A percentile compares a stretch with the other conserved stretches of the same genome.
These are phyloP conservation scores for Talaromyces thailandensis DNA, from an alignment of 495 filamentous ascomycete genomes.

Conservation along the genomic window DNA sequence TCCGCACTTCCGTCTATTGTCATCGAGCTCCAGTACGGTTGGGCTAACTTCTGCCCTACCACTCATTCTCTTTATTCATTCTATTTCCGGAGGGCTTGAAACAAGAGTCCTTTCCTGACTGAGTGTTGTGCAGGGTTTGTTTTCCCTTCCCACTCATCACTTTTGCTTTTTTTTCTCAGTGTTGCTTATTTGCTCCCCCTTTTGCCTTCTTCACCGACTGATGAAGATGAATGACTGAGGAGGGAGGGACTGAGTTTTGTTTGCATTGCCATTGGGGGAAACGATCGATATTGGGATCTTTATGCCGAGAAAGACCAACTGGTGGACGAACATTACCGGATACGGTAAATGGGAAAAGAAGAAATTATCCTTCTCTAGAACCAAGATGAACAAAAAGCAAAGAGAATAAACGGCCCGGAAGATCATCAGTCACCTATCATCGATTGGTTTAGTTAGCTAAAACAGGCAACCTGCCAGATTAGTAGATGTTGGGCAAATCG, in stretches of 20 bases:
- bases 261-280: neutral
- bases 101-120: neutral
- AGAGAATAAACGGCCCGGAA: slow-evolving; percentile 6
- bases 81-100: neutral
- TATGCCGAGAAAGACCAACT: neutral
- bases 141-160: neutral
- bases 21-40: neutral
- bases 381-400: slow-evolving; percentile 4
- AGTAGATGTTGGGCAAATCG: neutral
- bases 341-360: neutral
- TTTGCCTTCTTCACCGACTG: slow-evolving; percentile 2
- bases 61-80: neutral
- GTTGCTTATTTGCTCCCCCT: slow-evolving; percentile 5
- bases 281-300: neutral
- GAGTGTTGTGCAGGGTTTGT: neutral
- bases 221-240: neutral
- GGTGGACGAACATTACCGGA: neutral
- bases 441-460: neutral
- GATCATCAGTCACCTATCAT: neutral
- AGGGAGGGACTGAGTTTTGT: neutral
- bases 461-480: neutral
- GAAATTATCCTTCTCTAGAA: slow-evolving; percentile 10
- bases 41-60: neutral
- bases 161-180: slow-evolving; percentile 10
- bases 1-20: neutral